Evolutionary conservation across 2,329 filamentous ascomycete genomes (phyloP), one percentile per base, ranked within the genome.

Genomic region (Paramyrothecium roridum): DNA sequence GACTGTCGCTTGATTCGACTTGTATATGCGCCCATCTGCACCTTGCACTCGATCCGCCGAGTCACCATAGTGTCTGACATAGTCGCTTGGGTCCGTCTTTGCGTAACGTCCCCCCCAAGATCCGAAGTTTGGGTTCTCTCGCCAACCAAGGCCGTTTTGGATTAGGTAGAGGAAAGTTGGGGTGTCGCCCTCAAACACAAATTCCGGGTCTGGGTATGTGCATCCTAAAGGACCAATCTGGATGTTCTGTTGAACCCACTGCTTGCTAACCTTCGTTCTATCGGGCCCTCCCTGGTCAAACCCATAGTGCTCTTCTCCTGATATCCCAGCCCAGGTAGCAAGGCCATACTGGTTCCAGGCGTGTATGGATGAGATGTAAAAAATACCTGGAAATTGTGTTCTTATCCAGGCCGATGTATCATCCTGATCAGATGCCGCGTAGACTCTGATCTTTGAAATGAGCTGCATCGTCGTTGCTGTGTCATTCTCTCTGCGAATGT

Each of bases 371-470:
- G 70, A 71, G 54, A 86, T 82, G 64, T 83, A 85, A 59, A 82
- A 79, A 8, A 85, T 63, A 22, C 80, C 75, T 0, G 83, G 80
- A 56, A 77, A 85, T 3, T 73, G 75, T 49, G 71, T 67, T n/a
- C 82, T 76, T 34, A 86, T 79, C 82, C 81, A 85, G 1, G 75
- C 67, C 0, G 80, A 81, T 0, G 79, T 77, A 57, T 86, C 77
- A 57, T 85, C 82, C 59, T 85, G 82, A 58, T 85, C 83, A 8
- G 80, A 83, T 54, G 85, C 83, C 34, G 81, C 69, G 63, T 83
- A 83, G 10, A 83, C 73, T 16, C 80, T 70, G 3, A 83, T 63
- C 57, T 76, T 77, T 3, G 67, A 59, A 2, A 71, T 65, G 21
- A 82, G 67, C 1, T 54, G 56, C 0, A 68, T 64, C 1, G 73